Evolutionary conservation across 1,284 basidiomycete genomes (phyloP), one percentile per base, ranked within the genome.

Genomic region (Cystobasidiaceae sp.): DNA sequence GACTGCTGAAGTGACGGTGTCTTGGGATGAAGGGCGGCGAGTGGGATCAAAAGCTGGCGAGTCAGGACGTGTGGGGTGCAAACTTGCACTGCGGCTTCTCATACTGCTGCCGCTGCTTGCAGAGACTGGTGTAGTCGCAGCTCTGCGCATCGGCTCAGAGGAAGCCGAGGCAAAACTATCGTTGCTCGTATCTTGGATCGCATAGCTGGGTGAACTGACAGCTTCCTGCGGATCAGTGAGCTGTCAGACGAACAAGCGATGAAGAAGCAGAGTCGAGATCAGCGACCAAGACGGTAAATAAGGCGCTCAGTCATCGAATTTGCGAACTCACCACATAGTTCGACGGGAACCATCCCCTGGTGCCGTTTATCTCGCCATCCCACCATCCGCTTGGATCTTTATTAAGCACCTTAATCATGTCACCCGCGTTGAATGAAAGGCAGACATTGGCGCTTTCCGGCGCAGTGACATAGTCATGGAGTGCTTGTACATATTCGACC

Each of bases 301-400:
- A n/a, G n/a, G n/a, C n/a, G n/a, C n/a, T n/a, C n/a, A n/a, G n/a
- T n/a, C n/a, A n/a, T n/a, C n/a, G n/a, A n/a, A n/a, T n/a, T n/a
- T n/a, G n/a, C n/a, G n/a, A n/a, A n/a, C 63, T 27, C 59, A 62
- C 62, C 19, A 79, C 78, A 69, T 80, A 82, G 68, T 81, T 82
- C 71, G 90, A 92, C n/a, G 94, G 94, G 77, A 97, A 97, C 94
- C 94, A 99, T n/a, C 96, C 96, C 71, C 92, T 80, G 60, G 85
- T 71, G 1, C 58, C 57, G 27, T 52, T 63, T 21, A 96, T 78
- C 78, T 97, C 92, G 9, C 96, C 94, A 75, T 98, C 93, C 94
- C 94, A 97, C 96, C 96, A 98, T 0, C 94, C 96, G 68, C 88
- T 90, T 0, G 82, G 70, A 77, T 97, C 93, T 69, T 86, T 83